Conservation (phyloP, 768 basidiomycete genomes). For the Lactarius indigo region DNA sequence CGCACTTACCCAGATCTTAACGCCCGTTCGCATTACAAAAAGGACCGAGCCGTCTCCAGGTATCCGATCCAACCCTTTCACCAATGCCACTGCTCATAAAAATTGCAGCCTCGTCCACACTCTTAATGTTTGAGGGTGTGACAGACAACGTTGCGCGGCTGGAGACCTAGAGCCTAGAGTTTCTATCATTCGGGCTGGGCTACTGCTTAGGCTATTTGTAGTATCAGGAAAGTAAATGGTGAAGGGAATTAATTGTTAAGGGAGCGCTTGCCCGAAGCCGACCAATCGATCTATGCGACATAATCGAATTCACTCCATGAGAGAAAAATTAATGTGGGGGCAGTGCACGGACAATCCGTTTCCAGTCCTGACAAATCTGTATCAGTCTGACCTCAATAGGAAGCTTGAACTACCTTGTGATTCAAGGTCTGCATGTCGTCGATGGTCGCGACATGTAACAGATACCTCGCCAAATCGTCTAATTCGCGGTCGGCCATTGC, state of each 20-base stretch:
- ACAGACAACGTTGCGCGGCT: slow-evolving; percentile 47
- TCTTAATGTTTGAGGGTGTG: slow-evolving; percentile 48
- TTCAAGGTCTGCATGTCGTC: slow-evolving; percentile 61
- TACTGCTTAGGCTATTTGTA: background rate
- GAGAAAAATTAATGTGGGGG: slow-evolving; percentile 21
- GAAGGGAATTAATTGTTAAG: background rate
- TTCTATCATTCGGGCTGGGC: background rate
- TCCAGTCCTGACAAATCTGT: slow-evolving; percentile 34
- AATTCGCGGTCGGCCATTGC: slow-evolving; percentile 68
- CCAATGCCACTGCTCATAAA: background rate
- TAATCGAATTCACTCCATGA: background rate
- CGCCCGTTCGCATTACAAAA: slow-evolving; percentile 32
- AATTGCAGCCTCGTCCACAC: slow-evolving; percentile 40
- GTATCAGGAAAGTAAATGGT: background rate
- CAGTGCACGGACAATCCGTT: slow-evolving; percentile 30
- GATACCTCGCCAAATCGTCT: slow-evolving; percentile 57
- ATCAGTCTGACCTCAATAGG: background rate
- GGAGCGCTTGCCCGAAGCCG: background rate
- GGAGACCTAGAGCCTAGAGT: slow-evolving; percentile 15
- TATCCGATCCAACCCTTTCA: background rate
- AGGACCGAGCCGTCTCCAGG: background rate
- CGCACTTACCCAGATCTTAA: slow-evolving; percentile 41
- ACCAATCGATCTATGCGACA: background rate
- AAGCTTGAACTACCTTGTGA: slow-evolving; percentile 53
- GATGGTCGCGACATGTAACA: slow-evolving; percentile 57